Base-by-base conservation (phyloP, 768 basidiomycete genomes). In the Boletus vinaceobasis region DNA sequence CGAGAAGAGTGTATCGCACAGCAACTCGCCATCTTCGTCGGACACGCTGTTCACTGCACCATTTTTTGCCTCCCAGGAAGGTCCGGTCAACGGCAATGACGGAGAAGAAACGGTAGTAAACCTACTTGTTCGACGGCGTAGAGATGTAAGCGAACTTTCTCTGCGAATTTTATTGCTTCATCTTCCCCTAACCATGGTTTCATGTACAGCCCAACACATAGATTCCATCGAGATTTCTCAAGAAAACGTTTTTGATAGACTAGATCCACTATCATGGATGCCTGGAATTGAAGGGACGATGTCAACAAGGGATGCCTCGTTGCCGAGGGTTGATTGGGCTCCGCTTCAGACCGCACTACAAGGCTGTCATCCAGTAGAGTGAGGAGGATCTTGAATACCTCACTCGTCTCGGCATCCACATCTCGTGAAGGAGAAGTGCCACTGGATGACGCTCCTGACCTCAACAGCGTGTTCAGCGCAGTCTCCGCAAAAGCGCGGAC, bases 1-100 rank as follows among this genome's bases (percentile, higher is more conserved):
- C 26, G 94, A 97, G 76, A 98, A 98, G 40, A 93, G 81, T 1
- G 94, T 94, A 69, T 98, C 87, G 67, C 93, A 94, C 43, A 97
- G 77, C 43, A 95, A 72, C 68, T 94, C 91, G 56, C 87, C 93
- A 72, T 91, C 92, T 53, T 84, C 85, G 32, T 80, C 75, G 37
- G 75, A 71, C 31, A 73, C 77, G 59, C 71, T 66, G 19, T 69
- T 52, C 29, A 67, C 68, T 44, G 71, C 69, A 17, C 81, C 77
- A 64, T 81, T 72, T 66, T 88, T 90, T 14, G 82, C 82, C 85
- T 88, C 50, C 38, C n/a, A 52, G 29, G 35, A 31, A 37, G 26
- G 38, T 56, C 26, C 10, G n/a, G 50, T 70, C 38, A 60, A 50
- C 39, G 45, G 31, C 31, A 49, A 48, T 38, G 23, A 31, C 19